Evolutionary conservation across 2,329 filamentous ascomycete genomes (phyloP).

Genomic region (Dactylellina haptotyla): DNA sequence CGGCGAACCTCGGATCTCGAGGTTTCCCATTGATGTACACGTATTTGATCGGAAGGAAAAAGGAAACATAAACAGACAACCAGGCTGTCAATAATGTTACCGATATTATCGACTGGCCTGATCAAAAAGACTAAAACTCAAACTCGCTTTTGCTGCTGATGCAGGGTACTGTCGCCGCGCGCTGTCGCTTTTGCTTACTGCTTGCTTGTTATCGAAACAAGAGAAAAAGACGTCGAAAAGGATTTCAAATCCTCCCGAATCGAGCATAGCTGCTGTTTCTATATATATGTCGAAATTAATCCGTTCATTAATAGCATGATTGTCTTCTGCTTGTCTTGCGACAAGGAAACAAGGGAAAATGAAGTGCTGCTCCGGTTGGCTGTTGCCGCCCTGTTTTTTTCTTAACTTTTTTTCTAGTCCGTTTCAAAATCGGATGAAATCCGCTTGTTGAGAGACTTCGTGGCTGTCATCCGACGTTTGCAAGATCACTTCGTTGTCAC

Average conservation of each 20-base stretch:
- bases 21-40: constrained; percentile 44
- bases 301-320: constrained; percentile 36
- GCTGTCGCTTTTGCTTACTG: constrained; percentile 30
- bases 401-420: background rate
- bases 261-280: constrained; percentile 53
- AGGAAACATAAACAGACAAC: constrained; percentile 14
- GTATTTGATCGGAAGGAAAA: constrained; percentile 19
- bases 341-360: constrained; percentile 17
- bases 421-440: constrained; percentile 65
- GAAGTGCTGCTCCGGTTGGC: constrained; percentile 38
- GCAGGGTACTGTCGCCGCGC: constrained; percentile 34
- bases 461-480: constrained; percentile 60
- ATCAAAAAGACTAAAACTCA: constrained; percentile 17
- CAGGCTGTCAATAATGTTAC: constrained; percentile 29
- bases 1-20: constrained; percentile 27
- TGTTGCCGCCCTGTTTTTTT: constrained; percentile 20
- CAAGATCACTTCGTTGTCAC: constrained; percentile 65
- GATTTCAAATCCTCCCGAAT: constrained; percentile 54
- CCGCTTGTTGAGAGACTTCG: constrained; percentile 67
- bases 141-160: constrained; percentile 22
- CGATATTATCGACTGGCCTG: constrained; percentile 16
- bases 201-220: too few relatives aligned
- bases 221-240: too few relatives aligned
- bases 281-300: constrained; percentile 50
- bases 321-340: constrained; percentile 17